phyloP scores from a whole-genome alignment of 148 eudicot species.

The Camellia lanceoleosa region DNA sequence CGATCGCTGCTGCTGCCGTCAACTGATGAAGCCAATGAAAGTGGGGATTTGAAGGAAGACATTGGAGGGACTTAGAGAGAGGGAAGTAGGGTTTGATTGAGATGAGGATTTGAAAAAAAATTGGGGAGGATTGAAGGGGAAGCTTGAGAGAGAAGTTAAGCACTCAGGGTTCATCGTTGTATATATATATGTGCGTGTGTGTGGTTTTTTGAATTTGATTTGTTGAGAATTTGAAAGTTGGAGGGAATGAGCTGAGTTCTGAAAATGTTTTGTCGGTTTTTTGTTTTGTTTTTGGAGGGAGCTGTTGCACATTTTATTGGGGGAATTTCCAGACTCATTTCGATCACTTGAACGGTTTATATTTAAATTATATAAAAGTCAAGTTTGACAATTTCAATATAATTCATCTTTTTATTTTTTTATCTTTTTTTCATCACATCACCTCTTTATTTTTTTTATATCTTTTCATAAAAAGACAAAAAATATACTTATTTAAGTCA shows the following conservation, averaged over 20 bases:
- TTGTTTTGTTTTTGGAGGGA: conserved; percentile 4
- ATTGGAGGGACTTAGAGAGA: neutral
- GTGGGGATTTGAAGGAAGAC: conserved; percentile 16
- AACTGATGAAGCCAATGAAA: neutral
- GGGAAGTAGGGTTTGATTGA: neutral
- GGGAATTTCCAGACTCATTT: no score
- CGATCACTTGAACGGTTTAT: no score
- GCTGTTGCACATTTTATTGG: no score
- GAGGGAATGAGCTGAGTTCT: conserved; percentile 7
- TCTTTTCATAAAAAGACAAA: no score
- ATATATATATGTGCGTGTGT: neutral
- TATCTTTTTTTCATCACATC: no score
- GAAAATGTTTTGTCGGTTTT: neutral
- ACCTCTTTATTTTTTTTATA: no score
- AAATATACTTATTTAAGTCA: no score
- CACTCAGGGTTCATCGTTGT: neutral
- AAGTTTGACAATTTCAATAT: no score
- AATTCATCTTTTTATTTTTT: no score
- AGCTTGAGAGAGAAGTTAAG: neutral
- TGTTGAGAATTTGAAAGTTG: neutral
- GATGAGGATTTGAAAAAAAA: neutral
- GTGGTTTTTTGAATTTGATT: conserved; percentile 2
- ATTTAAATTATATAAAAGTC: no score
- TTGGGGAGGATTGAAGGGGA: neutral
- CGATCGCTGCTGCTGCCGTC: neutral